A percentile compares a stretch with the other conserved stretches of the same genome.
Conservation (phyloP, 2,329 filamentous ascomycete species). For the Paracoccidioides brasiliensis region DNA sequence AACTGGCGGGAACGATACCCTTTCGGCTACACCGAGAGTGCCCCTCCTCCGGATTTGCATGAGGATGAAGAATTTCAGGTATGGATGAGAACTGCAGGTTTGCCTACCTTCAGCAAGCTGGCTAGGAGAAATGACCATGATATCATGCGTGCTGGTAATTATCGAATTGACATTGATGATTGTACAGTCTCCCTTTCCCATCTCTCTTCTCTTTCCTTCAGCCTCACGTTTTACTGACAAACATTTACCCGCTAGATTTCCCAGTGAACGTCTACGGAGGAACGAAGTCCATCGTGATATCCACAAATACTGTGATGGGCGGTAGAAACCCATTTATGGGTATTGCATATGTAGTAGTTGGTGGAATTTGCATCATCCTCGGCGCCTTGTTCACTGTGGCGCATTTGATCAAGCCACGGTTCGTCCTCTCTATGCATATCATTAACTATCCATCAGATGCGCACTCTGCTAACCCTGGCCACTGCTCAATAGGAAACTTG, state of each 20-base stretch:
- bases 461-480: not conserved
- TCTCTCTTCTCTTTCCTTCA: constrained; percentile 24
- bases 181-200: constrained; percentile 43
- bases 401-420: constrained; percentile 84
- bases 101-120: constrained; percentile 91
- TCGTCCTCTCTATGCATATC: constrained; percentile 21
- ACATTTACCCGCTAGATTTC: constrained; percentile 50
- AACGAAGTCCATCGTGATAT: constrained; percentile 80
- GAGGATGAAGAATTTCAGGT: constrained; percentile 81
- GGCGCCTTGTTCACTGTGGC: constrained; percentile 80
- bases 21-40: constrained; percentile 51
- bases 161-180: constrained; percentile 62
- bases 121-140: constrained; percentile 66
- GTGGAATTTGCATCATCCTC: constrained; percentile 80
- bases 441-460: not conserved
- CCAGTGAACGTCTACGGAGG: constrained; percentile 65
- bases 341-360: constrained; percentile 90
- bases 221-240: constrained; percentile 4
- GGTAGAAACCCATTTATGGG: constrained; percentile 92
- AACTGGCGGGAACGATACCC: constrained; percentile 69
- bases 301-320: constrained; percentile 82
- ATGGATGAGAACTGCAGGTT: constrained; percentile 94
- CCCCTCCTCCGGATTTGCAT: constrained; percentile 58
- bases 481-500: constrained; percentile 59
- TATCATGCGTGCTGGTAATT: constrained; percentile 56